Evolutionary conservation across 2,329 filamentous ascomycete genomes (phyloP).

Genomic region (Pseudogymnoascus sp.): DNA sequence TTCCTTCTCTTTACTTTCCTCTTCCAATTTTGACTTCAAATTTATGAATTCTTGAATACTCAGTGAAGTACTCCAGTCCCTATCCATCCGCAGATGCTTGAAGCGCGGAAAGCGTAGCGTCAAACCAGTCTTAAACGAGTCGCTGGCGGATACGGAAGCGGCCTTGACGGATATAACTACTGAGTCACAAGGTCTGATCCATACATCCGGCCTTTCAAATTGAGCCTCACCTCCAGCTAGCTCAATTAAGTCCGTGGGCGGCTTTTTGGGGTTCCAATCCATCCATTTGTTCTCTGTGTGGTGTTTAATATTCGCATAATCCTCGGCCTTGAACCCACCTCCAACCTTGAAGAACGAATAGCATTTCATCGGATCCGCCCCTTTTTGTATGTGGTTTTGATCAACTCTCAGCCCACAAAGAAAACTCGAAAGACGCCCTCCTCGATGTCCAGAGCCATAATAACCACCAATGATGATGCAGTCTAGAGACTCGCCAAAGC

Average conservation of each 20-base stretch:
- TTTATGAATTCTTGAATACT: slow-evolving; percentile 69
- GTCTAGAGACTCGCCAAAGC: slow-evolving; percentile 89
- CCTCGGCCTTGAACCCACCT: slow-evolving; percentile 78
- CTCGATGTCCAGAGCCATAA: slow-evolving; percentile 78
- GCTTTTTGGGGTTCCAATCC: slow-evolving; percentile 69
- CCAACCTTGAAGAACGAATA: slow-evolving; percentile 97
- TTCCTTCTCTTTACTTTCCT: slow-evolving; percentile 62
- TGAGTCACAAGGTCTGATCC: slow-evolving; percentile 85
- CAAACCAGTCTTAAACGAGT: slow-evolving; percentile 65
- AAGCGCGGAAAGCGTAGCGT: slow-evolving; percentile 91
- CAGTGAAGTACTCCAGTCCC: slow-evolving; percentile 72
- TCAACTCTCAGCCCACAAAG: slow-evolving; percentile 79
- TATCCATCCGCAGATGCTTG: slow-evolving; percentile 71
- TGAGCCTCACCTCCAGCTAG: slow-evolving; percentile 68
- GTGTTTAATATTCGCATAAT: slow-evolving; percentile 76
- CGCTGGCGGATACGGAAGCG: slow-evolving; percentile 63
- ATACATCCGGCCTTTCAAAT: slow-evolving; percentile 75
- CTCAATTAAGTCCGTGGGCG: slow-evolving; percentile 70
- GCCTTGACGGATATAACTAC: slow-evolving; percentile 86
- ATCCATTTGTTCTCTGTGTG: slow-evolving; percentile 87
- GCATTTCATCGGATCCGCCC: slow-evolving; percentile 60
- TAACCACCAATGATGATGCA: slow-evolving; percentile 86
- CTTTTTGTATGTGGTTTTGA: slow-evolving; percentile 50
- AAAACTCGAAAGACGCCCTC: slow-evolving; percentile 76
- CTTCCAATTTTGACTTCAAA: slow-evolving; percentile 59